Base-by-base conservation (phyloP, 352 stramenopile species). In the Globisporangium ultimum region DNA sequence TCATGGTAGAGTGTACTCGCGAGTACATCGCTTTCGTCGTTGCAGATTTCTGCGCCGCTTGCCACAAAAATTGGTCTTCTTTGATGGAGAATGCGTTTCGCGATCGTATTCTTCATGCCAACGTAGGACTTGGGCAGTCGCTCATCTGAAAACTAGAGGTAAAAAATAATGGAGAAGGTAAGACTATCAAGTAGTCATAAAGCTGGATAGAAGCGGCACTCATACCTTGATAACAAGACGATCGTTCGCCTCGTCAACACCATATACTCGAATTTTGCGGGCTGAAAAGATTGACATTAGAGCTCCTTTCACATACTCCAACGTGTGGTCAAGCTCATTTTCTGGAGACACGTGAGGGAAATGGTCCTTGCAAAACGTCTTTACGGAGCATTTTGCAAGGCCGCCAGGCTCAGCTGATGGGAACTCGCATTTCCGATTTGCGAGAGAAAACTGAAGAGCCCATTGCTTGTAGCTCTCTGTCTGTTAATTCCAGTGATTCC, bases 381-480 rank as follows among this genome's bases (percentile, higher is more conserved):
- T 90, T 6, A 82, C 65, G 0, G 84, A 86, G 63, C 66, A 78
- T 21, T 77, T 84, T 0, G 84, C 78, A 28, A 87, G 70, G 4
- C 76, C 77, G 28, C 68, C 75, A 4, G 67, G 55, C 9, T 73
- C 61, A 4, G 69, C 54, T 13, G 67, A 71, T 18, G 73, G 68
- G 22, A 70, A 64, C 53, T 73, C 63, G 46, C 63, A 64, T 52
- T 78, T 74, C 13, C 84, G 69, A 1, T 53, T 71, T 1, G 81
- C 67, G 1, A 87, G 51, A 42, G 70, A 74, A 60, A 87, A 91
- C 52, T 89, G 80, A 15, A 89, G 61, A 0, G 84, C 73, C 79
- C 84, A 93, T 45, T 78, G 76, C 54, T 86, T 89, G 56, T 86
- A 91, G 57, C 79, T 93, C 49, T 87, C 79, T 14, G 74, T 82